Conservation (phyloP, 148 eudicot genomes). For the Selenicereus undatus region DNA sequence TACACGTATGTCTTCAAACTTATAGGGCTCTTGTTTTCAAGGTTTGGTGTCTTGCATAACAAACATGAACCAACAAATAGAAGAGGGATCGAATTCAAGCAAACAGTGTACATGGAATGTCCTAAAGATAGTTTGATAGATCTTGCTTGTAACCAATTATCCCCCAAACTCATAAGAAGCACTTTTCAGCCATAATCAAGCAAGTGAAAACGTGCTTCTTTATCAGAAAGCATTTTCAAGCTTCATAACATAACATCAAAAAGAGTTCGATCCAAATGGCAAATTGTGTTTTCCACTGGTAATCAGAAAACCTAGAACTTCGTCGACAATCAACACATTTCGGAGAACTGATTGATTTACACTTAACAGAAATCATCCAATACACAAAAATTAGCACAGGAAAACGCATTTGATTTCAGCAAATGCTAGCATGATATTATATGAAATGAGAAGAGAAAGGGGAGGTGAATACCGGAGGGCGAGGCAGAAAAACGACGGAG, state of each 20-base stretch:
- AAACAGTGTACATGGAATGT: neutral
- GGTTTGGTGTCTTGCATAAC: too few relatives aligned
- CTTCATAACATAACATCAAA: neutral
- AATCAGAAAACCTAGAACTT: neutral
- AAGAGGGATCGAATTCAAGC: too few relatives aligned
- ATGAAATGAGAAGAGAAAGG: neutral
- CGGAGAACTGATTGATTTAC: neutral
- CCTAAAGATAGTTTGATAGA: neutral
- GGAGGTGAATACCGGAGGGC: conserved; percentile 17
- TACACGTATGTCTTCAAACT: too few relatives aligned
- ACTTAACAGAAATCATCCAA: neutral
- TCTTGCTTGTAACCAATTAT: too few relatives aligned
- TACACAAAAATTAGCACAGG: neutral
- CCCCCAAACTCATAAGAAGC: too few relatives aligned
- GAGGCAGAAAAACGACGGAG: conserved; percentile 18
- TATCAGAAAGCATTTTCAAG: neutral
- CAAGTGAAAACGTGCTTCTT: neutral
- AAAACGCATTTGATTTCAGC: neutral
- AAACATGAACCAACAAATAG: too few relatives aligned
- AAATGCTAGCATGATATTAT: too few relatives aligned
- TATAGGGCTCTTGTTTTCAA: too few relatives aligned
- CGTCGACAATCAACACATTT: neutral
- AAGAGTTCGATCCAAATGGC: neutral
- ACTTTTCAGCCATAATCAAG: neutral
- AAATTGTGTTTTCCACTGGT: neutral